phyloP scores from a whole-genome alignment of 495 filamentous ascomycete species.

The Penicillium steckii region DNA sequence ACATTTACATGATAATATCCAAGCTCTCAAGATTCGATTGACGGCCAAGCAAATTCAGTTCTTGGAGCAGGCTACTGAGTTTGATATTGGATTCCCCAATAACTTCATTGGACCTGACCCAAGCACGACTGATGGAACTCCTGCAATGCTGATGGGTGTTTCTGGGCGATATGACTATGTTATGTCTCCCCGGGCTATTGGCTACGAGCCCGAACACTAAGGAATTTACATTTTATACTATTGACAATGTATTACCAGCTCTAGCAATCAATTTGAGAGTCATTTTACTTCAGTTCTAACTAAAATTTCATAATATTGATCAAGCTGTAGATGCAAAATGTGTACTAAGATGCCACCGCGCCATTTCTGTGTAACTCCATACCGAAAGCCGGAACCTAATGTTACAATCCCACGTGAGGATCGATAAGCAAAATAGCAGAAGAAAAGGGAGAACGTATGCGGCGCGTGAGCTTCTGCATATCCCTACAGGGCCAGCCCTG shows the following conservation, averaged over 20 bases:
- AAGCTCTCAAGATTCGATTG: slow-evolving; percentile 54
- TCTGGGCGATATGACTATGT: slow-evolving; percentile 49
- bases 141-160: slow-evolving; percentile 35
- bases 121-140: slow-evolving; percentile 36
- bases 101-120: slow-evolving; percentile 42
- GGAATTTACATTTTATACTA: not conserved
- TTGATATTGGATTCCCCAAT: slow-evolving; percentile 54
- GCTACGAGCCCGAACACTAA: slow-evolving; percentile 19
- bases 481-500: not conserved
- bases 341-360: slow-evolving; percentile 16
- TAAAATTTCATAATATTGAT: slow-evolving; percentile 6
- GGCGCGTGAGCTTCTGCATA: not conserved
- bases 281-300: too few species aligned
- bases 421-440: slow-evolving; percentile 9
- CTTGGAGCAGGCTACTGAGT: slow-evolving; percentile 48
- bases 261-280: too few species aligned
- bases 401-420: slow-evolving; percentile 13
- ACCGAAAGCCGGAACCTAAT: slow-evolving; percentile 16
- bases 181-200: slow-evolving; percentile 27
- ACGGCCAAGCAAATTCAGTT: slow-evolving; percentile 55
- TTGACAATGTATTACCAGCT: not conserved
- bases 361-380: slow-evolving; percentile 24
- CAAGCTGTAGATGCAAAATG: slow-evolving; percentile 15
- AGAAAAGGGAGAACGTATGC: not conserved
- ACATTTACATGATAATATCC: slow-evolving; percentile 63